Percentiles rank a stretch among this genome's conserved stretches.
Evolutionary conservation across 768 basidiomycete genomes (phyloP).

Genomic region (Cyclocybe aegerita): DNA sequence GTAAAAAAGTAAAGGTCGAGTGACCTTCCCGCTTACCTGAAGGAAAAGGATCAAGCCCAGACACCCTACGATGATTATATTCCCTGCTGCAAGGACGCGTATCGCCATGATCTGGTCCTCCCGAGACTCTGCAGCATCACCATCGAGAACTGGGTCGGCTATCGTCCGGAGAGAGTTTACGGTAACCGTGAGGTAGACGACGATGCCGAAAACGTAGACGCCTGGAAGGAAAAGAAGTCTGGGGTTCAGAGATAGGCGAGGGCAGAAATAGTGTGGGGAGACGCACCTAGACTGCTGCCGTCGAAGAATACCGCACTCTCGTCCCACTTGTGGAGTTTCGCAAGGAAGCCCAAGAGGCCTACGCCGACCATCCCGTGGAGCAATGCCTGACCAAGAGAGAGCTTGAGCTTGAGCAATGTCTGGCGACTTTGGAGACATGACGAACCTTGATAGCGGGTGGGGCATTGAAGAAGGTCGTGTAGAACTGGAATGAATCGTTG

Average conservation of each 20-base stretch:
- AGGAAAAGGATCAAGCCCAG: slow-evolving; percentile 65
- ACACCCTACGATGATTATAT: slow-evolving; percentile 75
- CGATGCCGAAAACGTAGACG: slow-evolving; percentile 70
- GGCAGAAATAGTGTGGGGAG: not conserved
- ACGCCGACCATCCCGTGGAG: slow-evolving; percentile 84
- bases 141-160: slow-evolving; percentile 45
- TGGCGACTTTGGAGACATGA: not conserved
- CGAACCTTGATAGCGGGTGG: slow-evolving; percentile 91
- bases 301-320: slow-evolving; percentile 97
- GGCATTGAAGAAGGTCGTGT: slow-evolving; percentile 89
- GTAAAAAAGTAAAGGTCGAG: not conserved
- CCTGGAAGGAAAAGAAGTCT: slow-evolving; percentile 35
- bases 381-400: slow-evolving; percentile 56
- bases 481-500: slow-evolving; percentile 84
- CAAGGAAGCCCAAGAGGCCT: slow-evolving; percentile 70
- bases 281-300: slow-evolving; percentile 80
- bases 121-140: slow-evolving; percentile 49
- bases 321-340: slow-evolving; percentile 84
- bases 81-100: slow-evolving; percentile 81
- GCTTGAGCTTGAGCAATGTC: not conserved
- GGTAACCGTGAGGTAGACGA: slow-evolving; percentile 82
- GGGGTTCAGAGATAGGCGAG: not conserved
- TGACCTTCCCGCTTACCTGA: slow-evolving; percentile 53
- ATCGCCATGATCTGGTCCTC: slow-evolving; percentile 77
- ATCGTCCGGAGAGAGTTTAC: slow-evolving; percentile 78